These are phyloP conservation scores for Candida hispaniensis DNA, from an alignment of 805 yeast genomes.

Conservation along the genomic window DNA sequence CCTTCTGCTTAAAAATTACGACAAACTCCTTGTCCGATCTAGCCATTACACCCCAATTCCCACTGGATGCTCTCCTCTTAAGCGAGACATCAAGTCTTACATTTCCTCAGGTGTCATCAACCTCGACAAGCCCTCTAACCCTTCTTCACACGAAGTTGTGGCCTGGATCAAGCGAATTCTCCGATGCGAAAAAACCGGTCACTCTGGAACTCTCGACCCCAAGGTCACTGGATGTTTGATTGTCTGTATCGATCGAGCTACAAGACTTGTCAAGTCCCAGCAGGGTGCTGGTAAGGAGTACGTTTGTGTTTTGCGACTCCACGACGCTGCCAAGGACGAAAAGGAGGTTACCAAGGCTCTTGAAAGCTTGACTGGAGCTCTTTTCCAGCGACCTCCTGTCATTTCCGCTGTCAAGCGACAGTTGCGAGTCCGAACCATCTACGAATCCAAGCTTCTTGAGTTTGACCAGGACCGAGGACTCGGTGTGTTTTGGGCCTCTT, in stretches of 20 bases:
- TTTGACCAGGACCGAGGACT: constrained; percentile 94
- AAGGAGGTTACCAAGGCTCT: constrained; percentile 78
- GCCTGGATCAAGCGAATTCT: constrained; percentile 97
- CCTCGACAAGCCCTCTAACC: constrained; percentile 95
- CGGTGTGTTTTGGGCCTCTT: constrained; percentile 98
- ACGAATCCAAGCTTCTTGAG: constrained; percentile 90
- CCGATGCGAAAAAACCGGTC: constrained; percentile 96
- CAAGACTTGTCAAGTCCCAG: constrained; percentile 94
- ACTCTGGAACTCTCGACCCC: constrained; percentile 97
- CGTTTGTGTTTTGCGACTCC: constrained; percentile 93
- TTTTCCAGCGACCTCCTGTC: constrained; percentile 98
- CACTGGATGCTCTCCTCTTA: constrained; percentile 86
- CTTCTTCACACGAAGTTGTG: constrained; percentile 97
- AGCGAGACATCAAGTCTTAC: constrained; percentile 85
- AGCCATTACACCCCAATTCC: constrained; percentile 98
- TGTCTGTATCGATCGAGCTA: constrained; percentile 96
- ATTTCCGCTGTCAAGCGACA: constrained; percentile 99
- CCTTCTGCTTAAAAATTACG: constrained; percentile 81
- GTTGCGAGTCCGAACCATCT: constrained; percentile 94
- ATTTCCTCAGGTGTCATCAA: constrained; percentile 92
- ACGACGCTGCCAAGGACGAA: constrained; percentile 83
- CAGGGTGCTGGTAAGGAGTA: constrained; percentile 99
- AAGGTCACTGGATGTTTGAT: constrained; percentile 97
- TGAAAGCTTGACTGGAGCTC: constrained; percentile 95
- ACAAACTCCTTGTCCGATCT: constrained; percentile 85